Evolutionary conservation across 2,329 filamentous ascomycete species (phyloP).

Genomic region (Trichothecium roseum): DNA sequence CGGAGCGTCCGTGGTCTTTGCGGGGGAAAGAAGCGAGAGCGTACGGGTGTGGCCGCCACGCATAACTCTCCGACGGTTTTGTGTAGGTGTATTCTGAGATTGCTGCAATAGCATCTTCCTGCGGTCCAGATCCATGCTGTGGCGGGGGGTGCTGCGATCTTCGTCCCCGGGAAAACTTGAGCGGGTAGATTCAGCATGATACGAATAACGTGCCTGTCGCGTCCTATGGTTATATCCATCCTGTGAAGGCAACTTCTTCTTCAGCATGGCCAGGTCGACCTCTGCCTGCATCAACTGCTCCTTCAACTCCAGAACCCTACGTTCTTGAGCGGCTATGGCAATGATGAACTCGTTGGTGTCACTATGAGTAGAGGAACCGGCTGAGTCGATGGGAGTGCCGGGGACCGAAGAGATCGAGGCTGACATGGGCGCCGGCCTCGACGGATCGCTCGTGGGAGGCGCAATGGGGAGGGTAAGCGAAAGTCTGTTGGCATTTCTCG

Average conservation of each 20-base stretch:
- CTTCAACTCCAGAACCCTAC: constrained; percentile 77
- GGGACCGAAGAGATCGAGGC: constrained; percentile 29
- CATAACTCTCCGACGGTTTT: constrained; percentile 52
- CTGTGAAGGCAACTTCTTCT: constrained; percentile 71
- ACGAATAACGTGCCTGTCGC: constrained; percentile 53
- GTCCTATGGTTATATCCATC: constrained; percentile 64
- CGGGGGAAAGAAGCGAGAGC: constrained; percentile 73
- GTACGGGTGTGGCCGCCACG: constrained; percentile 52
- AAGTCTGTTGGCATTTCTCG: constrained; percentile 45
- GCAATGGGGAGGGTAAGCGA: constrained; percentile 54
- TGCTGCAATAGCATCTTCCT: constrained; percentile 55
- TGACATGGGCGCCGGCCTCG: constrained; percentile 36
- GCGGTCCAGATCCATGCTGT: constrained; percentile 57
- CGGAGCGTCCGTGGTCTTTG: constrained; percentile 28
- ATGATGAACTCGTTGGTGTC: constrained; percentile 67
- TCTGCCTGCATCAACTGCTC: constrained; percentile 86
- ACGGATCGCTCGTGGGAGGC: constrained; percentile 38
- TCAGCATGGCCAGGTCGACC: constrained; percentile 61
- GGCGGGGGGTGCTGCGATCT: constrained; percentile 22
- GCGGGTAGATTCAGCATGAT: constrained; percentile 31
- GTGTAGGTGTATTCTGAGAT: constrained; percentile 30
- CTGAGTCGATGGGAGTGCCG: constrained; percentile 38
- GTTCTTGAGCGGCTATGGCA: constrained; percentile 84
- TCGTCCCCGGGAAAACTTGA: constrained; percentile 10
- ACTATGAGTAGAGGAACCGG: constrained; percentile 30